Base-by-base conservation (phyloP, 345 rosid species). In the Turritis glabra region DNA sequence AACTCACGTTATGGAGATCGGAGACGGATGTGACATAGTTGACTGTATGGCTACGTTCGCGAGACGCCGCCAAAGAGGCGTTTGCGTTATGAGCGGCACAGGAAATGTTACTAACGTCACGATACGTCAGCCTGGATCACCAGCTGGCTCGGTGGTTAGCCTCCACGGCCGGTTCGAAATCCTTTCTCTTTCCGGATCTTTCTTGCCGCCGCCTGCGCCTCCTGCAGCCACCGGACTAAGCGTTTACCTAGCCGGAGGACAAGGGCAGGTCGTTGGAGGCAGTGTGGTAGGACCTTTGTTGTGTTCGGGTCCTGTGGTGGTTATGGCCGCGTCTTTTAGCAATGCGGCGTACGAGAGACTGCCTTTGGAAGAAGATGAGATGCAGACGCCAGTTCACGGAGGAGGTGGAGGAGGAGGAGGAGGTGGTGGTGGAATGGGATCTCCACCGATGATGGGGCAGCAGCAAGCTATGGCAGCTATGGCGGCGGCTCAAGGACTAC, bases 341-440 rank as follows among this genome's bases (percentile, higher is more conserved):
- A 95, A 95, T 82, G 99, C 99, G 21, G 99, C 97, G 1, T 95
- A 95, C 47, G 98, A 95, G 84, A 88, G 98, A 82, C 84, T 95
- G 15, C 99, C 99, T 2, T 64, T 92, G 73, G 99, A 92, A 59
- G 98, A 90, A 44, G 98, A 90, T 43, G 98, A 90, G 54, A 93
- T 88, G 67, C 82, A 78, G 1, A 90, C 82, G 80, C 47, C 77
- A 2, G 77, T 57, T n/a, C 77, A 64, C 0, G 76, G 64, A 1
- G 75, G 69, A 0, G 47, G 61, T 12, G 68, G 22, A 13, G 53
- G 64, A 21, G 54, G 67, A 30, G 67, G 72, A 14, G 55, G 84
- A 1, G 29, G 73, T 1, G 84, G 86, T 3, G 96, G 90, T 53
- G 88, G 73, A 67, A 75, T 93, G 52, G 97, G 91, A 27, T 89